A percentile compares a stretch with the other conserved stretches of the same genome.
Conservation (phyloP, 169 alveolate genomes). For the Plasmodium reichenowi region DNA sequence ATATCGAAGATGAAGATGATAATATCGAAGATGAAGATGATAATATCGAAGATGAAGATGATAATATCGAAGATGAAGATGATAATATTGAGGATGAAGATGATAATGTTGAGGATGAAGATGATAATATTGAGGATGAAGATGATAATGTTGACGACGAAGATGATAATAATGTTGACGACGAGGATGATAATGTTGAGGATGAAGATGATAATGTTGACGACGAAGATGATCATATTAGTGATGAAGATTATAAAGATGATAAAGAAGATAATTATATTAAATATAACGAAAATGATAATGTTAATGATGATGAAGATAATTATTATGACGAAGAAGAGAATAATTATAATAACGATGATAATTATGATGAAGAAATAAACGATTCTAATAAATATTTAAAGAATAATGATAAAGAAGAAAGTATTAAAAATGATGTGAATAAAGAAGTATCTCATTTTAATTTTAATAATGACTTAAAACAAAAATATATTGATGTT, state of each 20-base stretch:
- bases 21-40: background rate
- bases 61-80: constrained; percentile 1
- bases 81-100: background rate
- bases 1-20: background rate
- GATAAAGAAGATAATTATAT: constrained; percentile 4
- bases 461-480: background rate
- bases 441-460: background rate
- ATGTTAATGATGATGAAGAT: constrained; percentile 22
- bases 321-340: constrained; percentile 16
- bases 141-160: constrained; percentile 5
- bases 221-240: background rate
- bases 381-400: background rate
- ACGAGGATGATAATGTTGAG: background rate
- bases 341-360: background rate
- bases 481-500: background rate
- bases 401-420: constrained; percentile 2
- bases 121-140: background rate
- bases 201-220: constrained; percentile 7
- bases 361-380: background rate
- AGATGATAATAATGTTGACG: constrained; percentile 1
- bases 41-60: constrained; percentile 10
- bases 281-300: background rate
- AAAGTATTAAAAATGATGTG: background rate
- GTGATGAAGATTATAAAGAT: constrained; percentile 18
- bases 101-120: background rate